A percentile compares a stretch with the other conserved stretches of the same genome.
Evolutionary conservation across 768 basidiomycete species (phyloP).

Genomic region (Suillus placidus): DNA sequence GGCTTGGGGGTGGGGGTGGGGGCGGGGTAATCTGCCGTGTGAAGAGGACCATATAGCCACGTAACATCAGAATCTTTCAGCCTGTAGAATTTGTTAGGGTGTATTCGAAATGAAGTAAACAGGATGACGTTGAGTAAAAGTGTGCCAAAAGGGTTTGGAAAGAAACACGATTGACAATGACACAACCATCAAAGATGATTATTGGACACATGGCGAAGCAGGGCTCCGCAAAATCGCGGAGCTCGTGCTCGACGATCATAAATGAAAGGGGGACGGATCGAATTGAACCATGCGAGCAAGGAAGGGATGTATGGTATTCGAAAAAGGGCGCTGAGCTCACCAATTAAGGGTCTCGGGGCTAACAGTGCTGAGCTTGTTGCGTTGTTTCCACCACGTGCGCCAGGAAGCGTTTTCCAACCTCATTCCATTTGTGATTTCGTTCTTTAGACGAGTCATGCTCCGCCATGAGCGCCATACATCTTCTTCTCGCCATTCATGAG

Average conservation of each 20-base stretch:
- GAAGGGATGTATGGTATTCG: constrained; percentile 10
- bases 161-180: constrained; percentile 11
- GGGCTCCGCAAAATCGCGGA: constrained; percentile 4
- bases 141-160: background rate
- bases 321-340: constrained; percentile 50
- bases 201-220: constrained; percentile 4
- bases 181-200: constrained; percentile 15
- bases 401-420: constrained; percentile 97
- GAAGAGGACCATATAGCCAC: constrained; percentile 97
- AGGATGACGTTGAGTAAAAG: background rate
- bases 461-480: constrained; percentile 99
- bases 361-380: constrained; percentile 93
- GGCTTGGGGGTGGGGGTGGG: constrained; percentile 62
- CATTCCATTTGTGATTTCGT: constrained; percentile 94
- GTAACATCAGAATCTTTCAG: constrained; percentile 99
- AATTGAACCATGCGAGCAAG: constrained; percentile 1
- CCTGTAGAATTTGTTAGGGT: constrained; percentile 51
- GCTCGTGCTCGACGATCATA: constrained; percentile 11
- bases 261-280: constrained; percentile 3
- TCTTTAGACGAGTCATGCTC: constrained; percentile 97
- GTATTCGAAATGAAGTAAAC: background rate
- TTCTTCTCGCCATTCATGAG: constrained; percentile 96
- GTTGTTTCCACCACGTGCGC: constrained; percentile 99
- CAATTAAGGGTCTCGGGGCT: constrained; percentile 98
- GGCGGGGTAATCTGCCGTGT: constrained; percentile 87